phyloP scores from a whole-genome alignment of 306 rosid genomes.

The Cicer judaicum region DNA sequence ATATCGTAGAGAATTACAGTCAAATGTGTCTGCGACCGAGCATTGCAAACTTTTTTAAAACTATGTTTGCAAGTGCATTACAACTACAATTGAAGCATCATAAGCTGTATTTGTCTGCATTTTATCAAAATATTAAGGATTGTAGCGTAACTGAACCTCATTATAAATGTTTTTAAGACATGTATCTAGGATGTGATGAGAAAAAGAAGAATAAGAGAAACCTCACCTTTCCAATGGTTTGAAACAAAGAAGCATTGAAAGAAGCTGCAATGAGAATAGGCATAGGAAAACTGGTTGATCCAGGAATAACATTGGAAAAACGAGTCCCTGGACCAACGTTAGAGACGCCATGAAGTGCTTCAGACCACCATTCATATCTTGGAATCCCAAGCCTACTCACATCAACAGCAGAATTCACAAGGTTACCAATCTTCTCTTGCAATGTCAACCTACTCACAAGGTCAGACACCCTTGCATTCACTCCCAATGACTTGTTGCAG shows the following conservation, averaged over 20 bases:
- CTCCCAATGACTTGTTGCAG: constrained; percentile 59
- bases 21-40: neutral
- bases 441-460: constrained; percentile 55
- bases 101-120: neutral
- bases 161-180: no score
- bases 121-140: neutral
- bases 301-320: constrained; percentile 47
- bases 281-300: constrained; percentile 58
- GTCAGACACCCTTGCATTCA: constrained; percentile 47
- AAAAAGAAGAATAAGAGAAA: neutral
- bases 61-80: no score
- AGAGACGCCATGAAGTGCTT: constrained; percentile 63
- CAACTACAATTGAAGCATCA: no score
- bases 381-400: constrained; percentile 75
- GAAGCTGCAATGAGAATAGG: constrained; percentile 58
- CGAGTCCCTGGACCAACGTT: constrained; percentile 48
- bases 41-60: no score
- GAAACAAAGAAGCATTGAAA: constrained; percentile 55
- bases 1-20: neutral
- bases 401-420: constrained; percentile 50
- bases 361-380: constrained; percentile 63
- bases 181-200: neutral
- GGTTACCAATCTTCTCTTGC: constrained; percentile 56
- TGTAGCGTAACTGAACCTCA: neutral
- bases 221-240: constrained; percentile 86